Base-by-base conservation (phyloP, 164 flowering plant genomes). In the Magnolia changhungtana region DNA sequence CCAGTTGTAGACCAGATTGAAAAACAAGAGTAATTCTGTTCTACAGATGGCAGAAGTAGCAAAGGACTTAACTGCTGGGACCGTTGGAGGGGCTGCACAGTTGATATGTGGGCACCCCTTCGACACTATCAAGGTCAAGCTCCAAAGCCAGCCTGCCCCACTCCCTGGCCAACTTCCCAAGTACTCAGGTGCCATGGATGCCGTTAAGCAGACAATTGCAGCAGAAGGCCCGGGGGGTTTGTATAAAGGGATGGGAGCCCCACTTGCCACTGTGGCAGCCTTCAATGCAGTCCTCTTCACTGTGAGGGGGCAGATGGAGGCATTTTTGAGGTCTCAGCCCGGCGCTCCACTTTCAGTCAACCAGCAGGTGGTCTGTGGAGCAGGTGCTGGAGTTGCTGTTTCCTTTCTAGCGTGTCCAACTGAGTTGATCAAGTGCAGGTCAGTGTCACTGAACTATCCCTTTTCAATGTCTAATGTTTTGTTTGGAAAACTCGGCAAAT, bases 201-300 rank as follows among this genome's bases (percentile, higher is more conserved):
- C 99, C 66, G 98, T 94, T 65, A 89, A 78, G 84, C 89, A 96
- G 81, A 96, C 98, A 64, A 18, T 96, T 74, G 89, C 96, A 21
- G 92, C 92, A 13, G 99, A 94, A 88, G 99, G 98, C 50, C 83
- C 87, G 1, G 76, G 90, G 63, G 99, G 97, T 45, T 79, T 96
- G 79, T 96, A 86, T 86, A 96, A 96, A 80, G 99, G 99, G 31
- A 94, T 96, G 99, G 99, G 99, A 10, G 99, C 97, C 50, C 99
- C 99, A 74, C 96, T 96, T 76, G 98, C 99, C 50, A 94, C 99
- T 23, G 98, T 96, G 58, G 99, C 98, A 20, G 98, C 95, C 73
- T 94, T 96, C 78, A 96, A 96, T 81, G 99, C 99, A 11, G 83
- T 96, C 37, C 95, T 96, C 74, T 96, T 96, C 83, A 81, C 98